Evolutionary conservation across 176 grass and related monocot species (phyloP).

Genomic region (Juncus effusus): DNA sequence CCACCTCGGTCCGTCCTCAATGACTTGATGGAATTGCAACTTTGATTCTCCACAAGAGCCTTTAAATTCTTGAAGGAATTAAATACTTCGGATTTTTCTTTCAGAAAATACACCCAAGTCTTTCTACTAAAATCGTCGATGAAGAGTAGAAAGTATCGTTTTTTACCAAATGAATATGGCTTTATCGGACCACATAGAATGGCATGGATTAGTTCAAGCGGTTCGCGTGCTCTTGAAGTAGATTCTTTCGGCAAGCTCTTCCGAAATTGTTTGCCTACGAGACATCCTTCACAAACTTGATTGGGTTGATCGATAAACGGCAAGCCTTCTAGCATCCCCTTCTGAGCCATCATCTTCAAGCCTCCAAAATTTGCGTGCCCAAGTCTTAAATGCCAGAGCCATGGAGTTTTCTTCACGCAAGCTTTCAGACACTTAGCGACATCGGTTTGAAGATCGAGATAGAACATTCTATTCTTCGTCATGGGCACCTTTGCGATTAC

Average conservation of each 20-base stretch:
- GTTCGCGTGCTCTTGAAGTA: background rate
- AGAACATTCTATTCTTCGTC: background rate
- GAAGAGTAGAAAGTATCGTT: constrained; percentile 1
- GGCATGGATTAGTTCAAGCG: background rate
- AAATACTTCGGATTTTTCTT: background rate
- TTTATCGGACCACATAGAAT: background rate
- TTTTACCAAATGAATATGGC: background rate
- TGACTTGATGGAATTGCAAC: background rate
- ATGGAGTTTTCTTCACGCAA: background rate
- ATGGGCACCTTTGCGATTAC: constrained; percentile 9
- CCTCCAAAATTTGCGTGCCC: constrained; percentile 5
- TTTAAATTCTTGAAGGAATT: background rate
- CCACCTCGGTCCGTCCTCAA: background rate
- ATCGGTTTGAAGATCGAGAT: background rate
- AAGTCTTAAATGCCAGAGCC: constrained; percentile 2
- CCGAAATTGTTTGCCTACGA: background rate
- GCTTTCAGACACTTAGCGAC: background rate
- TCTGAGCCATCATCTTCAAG: background rate
- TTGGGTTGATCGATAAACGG: background rate
- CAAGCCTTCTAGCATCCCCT: background rate
- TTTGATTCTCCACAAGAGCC: background rate
- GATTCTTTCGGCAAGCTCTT: background rate
- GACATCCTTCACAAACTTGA: constrained; percentile 3
- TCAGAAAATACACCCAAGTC: background rate
- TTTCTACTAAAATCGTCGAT: background rate